A percentile compares a stretch with the other conserved stretches of the same genome.
phyloP scores from a whole-genome alignment of 169 alveolate species.

The Eimeria maxima region DNA sequence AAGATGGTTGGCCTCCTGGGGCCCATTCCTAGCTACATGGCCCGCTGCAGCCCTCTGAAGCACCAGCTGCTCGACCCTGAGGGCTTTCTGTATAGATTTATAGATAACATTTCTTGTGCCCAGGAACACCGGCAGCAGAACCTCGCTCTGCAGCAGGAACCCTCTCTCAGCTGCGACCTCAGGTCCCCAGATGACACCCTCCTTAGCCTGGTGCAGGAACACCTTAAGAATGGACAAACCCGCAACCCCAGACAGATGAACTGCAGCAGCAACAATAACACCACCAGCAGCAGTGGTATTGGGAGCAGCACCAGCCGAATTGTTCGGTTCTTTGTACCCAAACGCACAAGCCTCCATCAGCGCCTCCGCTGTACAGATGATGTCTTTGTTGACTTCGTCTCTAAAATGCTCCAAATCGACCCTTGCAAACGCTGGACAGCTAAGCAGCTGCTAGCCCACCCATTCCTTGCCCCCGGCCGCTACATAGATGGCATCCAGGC shows the following conservation, averaged over 20 bases:
- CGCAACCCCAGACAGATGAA: conserved; percentile 11
- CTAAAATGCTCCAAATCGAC: conserved; percentile 87
- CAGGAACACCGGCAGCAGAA: conserved; percentile 54
- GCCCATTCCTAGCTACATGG: conserved; percentile 94
- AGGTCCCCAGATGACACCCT: conserved; percentile 61
- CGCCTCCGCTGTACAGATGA: conserved; percentile 86
- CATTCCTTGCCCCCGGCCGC: conserved; percentile 89
- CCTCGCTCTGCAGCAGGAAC: conserved; percentile 14
- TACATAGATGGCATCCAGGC: conserved; percentile 77
- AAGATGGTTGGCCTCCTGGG: conserved; percentile 93
- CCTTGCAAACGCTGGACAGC: conserved; percentile 93
- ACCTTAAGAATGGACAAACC: neutral
- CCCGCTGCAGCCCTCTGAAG: conserved; percentile 92
- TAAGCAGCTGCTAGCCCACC: conserved; percentile 93
- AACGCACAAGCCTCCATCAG: conserved; percentile 79
- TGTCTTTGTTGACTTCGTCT: conserved; percentile 88
- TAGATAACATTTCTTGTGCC: neutral
- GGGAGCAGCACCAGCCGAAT: conserved; percentile 50
- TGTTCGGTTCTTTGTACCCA: conserved; percentile 81
- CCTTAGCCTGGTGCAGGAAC: conserved; percentile 28
- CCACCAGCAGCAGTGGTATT: conserved; percentile 35
- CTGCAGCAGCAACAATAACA: conserved; percentile 37
- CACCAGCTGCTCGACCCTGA: conserved; percentile 93
- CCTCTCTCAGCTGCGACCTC: conserved; percentile 40
- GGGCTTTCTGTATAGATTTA: conserved; percentile 90